Base-by-base conservation (phyloP, 164 flowering plant species). In the Sextonia rubra region DNA sequence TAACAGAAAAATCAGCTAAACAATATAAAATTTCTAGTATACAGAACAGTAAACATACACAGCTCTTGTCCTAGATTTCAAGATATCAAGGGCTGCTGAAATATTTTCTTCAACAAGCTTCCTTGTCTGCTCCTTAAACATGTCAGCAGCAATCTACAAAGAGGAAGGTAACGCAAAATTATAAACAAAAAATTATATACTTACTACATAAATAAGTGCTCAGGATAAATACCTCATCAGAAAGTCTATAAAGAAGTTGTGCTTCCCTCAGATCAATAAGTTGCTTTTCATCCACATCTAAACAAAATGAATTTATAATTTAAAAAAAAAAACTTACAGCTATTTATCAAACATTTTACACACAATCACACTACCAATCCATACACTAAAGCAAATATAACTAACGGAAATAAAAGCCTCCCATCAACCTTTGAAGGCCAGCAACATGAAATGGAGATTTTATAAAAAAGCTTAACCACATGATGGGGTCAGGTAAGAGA, bases 101-200 rank as follows among this genome's bases (percentile, higher is more conserved):
- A 96, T 86, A 75, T 80, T 87, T 79, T 88, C 87, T 80, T 92
- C 99, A 56, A 82, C 92, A 72, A 93, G 80, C 69, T 85, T 93
- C 69, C 97, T 85, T 47, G 87, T 82, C 70, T 84, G 93, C 76
- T 86, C 93, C 82, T 83, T 85, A 69, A 93, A 86, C 89, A 93
- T 80, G 15, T 93, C 92, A 60, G 85, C 93, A 37, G 99, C 99
- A 81, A 92, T 83, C 99, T 96, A 85, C 82, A 87, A 70, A 25
- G 9, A 68, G 70, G 4, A 74, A 37, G 44, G 44, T 37, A 9
- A 29, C 8, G 30, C 1, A 20, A 26, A 72, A 65, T 48, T 1
- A 66, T 14, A 29, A 64, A 8, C 67, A 2, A 29, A 12, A 25
- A 9, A 1, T 12, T 22, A 26, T 9, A 32, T 30, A 24, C 8